Evolutionary conservation across 2,329 filamentous ascomycete species (phyloP).

Genomic region (Neopestalotiopsis sp.): DNA sequence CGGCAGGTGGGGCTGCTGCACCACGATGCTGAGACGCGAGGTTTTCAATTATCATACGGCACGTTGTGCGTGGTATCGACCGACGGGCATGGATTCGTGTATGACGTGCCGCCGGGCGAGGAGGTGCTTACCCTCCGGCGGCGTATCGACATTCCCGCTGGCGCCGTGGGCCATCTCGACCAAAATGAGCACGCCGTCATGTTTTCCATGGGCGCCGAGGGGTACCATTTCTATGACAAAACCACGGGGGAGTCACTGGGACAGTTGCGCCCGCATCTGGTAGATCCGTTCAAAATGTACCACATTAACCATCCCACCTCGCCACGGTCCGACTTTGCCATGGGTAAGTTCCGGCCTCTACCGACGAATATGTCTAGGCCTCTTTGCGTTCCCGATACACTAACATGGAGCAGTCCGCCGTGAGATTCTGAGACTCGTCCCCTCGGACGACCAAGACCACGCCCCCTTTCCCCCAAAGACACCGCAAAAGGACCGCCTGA

Average conservation of each 20-base stretch:
- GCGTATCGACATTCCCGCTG: conserved; percentile 43
- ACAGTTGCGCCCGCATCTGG: conserved; percentile 24
- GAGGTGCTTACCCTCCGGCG: conserved; percentile 40
- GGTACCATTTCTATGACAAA: conserved; percentile 50
- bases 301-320: conserved; percentile 29
- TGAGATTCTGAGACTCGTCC: conserved; percentile 27
- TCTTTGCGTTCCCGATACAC: neutral
- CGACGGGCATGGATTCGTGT: conserved; percentile 49
- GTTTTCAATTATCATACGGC: conserved; percentile 49
- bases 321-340: neutral
- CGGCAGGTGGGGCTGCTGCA: conserved; percentile 43
- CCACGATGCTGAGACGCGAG: conserved; percentile 49
- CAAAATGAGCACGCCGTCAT: conserved; percentile 47
- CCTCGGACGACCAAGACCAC: neutral
- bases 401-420: conserved; percentile 28
- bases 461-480: conserved; percentile 24
- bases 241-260: conserved; percentile 43
- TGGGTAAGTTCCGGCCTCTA: neutral
- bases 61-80: conserved; percentile 52
- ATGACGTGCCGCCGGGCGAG: conserved; percentile 40
- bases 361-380: neutral
- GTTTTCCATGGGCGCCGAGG: conserved; percentile 47
- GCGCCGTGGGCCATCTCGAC: conserved; percentile 50
- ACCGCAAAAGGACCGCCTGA: conserved; percentile 32
- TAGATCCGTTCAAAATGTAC: conserved; percentile 38